Base-by-base conservation (phyloP, 176 grass and related monocot species). In the Aegilops speltoides region DNA sequence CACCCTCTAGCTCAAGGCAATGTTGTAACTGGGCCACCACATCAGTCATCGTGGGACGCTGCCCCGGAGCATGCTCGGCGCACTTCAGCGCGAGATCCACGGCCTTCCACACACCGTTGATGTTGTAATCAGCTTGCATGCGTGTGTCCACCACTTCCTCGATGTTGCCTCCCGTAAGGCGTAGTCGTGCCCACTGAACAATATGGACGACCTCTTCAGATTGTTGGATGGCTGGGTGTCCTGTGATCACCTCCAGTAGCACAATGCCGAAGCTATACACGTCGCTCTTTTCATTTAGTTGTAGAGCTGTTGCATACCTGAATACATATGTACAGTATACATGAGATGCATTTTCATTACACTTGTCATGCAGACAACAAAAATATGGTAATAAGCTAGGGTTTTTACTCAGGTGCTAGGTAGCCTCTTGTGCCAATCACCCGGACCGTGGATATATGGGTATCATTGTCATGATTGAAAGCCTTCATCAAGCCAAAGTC, bases 181-280 rank as follows among this genome's bases (percentile, higher is more conserved):
- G 80, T n/a, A 88, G 92, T 2, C 67, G 86, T 14, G 73, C 68
- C 92, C 89, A 91, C 5, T 86, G 79, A 22, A 84, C 48, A 52
- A 93, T 57, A 60, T 22, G 48, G 4, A 45, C 76, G 13, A 74
- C 56, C 64, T 86, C 74, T 2, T 82, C 52, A 56, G 10, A 64
- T 10, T 33, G 40, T 20, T 91, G 9, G 59, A 91, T 71, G 4
- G 92, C 33, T 1, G 86, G 73, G 64, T 65, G 73, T 62, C 86
- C 92, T 0, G 86, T 89, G 71, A 87, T 23, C 4, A 89, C 7
- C 86, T 94, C 82, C 10, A 94, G 38, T 17, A 91, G 79, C 22
- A 94, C 83, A 0, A 94, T 80, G 4, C 89, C 92, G 6, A 94
- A 94, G 52, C 92, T 94, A 20, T 94, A 91, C 23, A 89, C 92